Base-by-base conservation (phyloP, 2,329 filamentous ascomycete genomes). In the Sphaerulina populicola region DNA sequence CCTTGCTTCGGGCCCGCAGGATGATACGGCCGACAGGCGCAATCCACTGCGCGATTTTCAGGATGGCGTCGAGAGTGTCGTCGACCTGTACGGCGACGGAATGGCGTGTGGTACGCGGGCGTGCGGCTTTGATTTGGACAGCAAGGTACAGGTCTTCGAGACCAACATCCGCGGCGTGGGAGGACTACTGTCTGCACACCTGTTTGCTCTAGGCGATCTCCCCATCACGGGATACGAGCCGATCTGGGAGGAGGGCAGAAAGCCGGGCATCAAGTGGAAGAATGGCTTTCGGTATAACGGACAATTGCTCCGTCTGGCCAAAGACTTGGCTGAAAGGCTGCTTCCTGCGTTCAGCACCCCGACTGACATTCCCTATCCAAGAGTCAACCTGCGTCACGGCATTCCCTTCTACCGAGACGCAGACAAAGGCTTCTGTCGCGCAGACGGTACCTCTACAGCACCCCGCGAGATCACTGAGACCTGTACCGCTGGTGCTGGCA, bases 141-240 rank as follows among this genome's bases (percentile, higher is more conserved):
- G 90, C 72, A 98, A 97, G 70, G 93, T 98, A 1, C 91, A 98
- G 71, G 88, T 98, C 36, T 98, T 98, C 64, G 93, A 98, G 73
- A 97, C 91, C 0, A 91, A 95, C 33, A 98, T 98, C 60, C 80
- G 93, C 52, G 93, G 91, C 12, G 80, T 94, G 41, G 93, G 93
- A 11, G 93, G 93, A 0, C 74, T 98, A 51, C 72, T 98, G 58
- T 96, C 90, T 64, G 89, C 91, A 2, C 93, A 98, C 71, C 73
- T 96, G 38, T 98, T 98, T 67, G 91, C 93, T 10, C 77, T 89
- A 18, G 93, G 90, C 31, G 89, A 94, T 51, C 71, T 98, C 50
- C 93, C 93, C 0, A 95, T 97, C 49, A 74, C 76, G 11, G 85
- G 86, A 35, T 96, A 96, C 65, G 64, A 78, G 2, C 80, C 87